Percentiles rank a stretch among this genome's conserved stretches.
These are phyloP conservation scores for Pezicula radicicola DNA, from an alignment of 2,329 filamentous ascomycete species.

Conservation along the genomic window DNA sequence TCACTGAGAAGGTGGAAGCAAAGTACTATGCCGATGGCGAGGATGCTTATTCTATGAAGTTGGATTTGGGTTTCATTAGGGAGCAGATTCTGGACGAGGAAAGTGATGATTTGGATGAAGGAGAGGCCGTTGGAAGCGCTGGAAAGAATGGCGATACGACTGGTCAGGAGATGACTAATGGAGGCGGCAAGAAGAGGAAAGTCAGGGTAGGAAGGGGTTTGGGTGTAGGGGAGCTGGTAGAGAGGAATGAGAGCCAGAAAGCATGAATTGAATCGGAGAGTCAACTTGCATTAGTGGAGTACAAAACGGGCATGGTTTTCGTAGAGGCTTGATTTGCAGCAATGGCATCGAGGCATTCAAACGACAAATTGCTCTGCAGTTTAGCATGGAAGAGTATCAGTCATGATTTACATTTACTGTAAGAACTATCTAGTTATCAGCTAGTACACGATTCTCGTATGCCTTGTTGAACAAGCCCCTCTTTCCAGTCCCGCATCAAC, in stretches of 20 bases:
- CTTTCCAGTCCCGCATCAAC: too few relatives aligned
- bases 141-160: slow-evolving; percentile 52
- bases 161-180: slow-evolving; percentile 52
- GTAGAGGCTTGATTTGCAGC: not conserved
- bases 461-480: too few relatives aligned
- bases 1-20: slow-evolving; percentile 77
- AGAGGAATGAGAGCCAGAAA: slow-evolving; percentile 62
- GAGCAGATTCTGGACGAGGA: slow-evolving; percentile 49
- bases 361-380: too few relatives aligned
- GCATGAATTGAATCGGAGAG: slow-evolving; percentile 13
- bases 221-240: slow-evolving; percentile 76
- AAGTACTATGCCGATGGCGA: slow-evolving; percentile 98
- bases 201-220: slow-evolving; percentile 79
- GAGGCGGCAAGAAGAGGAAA: slow-evolving; percentile 64
- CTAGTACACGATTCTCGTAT: too few relatives aligned
- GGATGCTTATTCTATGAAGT: slow-evolving; percentile 91
- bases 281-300: not conserved
- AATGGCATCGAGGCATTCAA: not conserved
- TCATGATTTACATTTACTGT: too few relatives aligned
- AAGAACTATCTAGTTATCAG: too few relatives aligned
- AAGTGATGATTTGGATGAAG: slow-evolving; percentile 56
- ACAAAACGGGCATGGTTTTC: not conserved
- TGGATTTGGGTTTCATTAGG: slow-evolving; percentile 65
- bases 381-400: too few relatives aligned
- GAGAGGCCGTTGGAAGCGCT: slow-evolving; percentile 65